These are phyloP conservation scores for Dactylella cylindrospora DNA, from an alignment of 2,329 filamentous ascomycete species.

Conservation along the genomic window DNA sequence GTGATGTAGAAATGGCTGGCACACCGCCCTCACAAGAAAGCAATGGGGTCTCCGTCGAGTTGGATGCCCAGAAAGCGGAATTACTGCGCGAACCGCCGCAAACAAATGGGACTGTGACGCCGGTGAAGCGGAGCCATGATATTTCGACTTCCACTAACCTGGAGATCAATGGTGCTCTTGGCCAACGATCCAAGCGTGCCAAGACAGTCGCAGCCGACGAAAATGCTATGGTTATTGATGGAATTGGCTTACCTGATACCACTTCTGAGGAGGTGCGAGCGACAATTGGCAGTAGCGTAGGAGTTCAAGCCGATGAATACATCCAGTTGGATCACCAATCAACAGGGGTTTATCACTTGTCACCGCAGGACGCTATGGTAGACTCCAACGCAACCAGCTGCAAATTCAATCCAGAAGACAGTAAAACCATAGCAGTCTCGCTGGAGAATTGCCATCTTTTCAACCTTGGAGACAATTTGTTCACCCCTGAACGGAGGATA, in stretches of 20 bases:
- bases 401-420: slow-evolving; percentile 29
- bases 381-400: slow-evolving; percentile 26
- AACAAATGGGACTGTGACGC: slow-evolving; percentile 36
- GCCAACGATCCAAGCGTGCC: slow-evolving; percentile 33
- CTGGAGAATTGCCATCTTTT: slow-evolving; percentile 33
- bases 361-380: slow-evolving; percentile 7
- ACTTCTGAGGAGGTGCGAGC: slow-evolving; percentile 41
- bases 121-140: slow-evolving; percentile 35
- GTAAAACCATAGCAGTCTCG: slow-evolving; percentile 21
- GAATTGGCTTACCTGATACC: slow-evolving; percentile 36
- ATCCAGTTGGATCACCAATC: slow-evolving; percentile 39
- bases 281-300: slow-evolving; percentile 39
- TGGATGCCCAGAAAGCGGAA: slow-evolving; percentile 33
- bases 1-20: slow-evolving; percentile 36
- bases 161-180: slow-evolving; percentile 21
- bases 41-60: slow-evolving; percentile 31
- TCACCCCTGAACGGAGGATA: slow-evolving; percentile 9
- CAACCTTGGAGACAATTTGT: slow-evolving; percentile 18
- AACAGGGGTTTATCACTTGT: slow-evolving; percentile 20
- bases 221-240: slow-evolving; percentile 39
- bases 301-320: slow-evolving; percentile 38
- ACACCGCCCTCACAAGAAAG: slow-evolving; percentile 12
- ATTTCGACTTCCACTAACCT: slow-evolving; percentile 10
- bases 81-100: slow-evolving; percentile 30
- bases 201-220: slow-evolving; percentile 30